A percentile compares a stretch with the other conserved stretches of the same genome.
Conservation (phyloP, 306 rosid genomes). For the Quercus gilva region DNA sequence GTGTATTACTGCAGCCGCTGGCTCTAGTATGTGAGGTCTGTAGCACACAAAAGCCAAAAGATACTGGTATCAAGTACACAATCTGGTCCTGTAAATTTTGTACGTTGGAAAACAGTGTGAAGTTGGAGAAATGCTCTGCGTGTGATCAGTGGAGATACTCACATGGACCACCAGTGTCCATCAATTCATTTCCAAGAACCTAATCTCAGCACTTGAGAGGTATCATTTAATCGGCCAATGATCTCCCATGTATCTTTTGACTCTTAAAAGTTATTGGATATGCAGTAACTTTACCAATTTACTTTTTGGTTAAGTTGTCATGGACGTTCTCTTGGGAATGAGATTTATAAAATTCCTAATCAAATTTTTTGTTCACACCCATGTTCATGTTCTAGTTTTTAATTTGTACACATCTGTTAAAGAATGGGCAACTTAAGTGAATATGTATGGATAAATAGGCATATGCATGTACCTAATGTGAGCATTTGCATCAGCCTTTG, state of each 20-base stretch:
- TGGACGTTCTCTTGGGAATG: not conserved
- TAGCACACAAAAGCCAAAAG: constrained; percentile 57
- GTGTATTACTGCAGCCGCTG: constrained; percentile 47
- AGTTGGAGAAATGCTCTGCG: constrained; percentile 67
- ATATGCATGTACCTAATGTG: too few relatives aligned
- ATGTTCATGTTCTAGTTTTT: not conserved
- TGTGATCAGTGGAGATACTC: constrained; percentile 85
- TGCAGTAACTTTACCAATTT: not conserved
- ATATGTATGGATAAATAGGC: too few relatives aligned
- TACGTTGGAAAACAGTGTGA: constrained; percentile 67
- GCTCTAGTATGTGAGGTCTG: constrained; percentile 82
- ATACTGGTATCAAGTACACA: constrained; percentile 46
- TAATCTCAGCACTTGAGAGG: constrained; percentile 38
- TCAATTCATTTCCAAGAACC: constrained; percentile 28
- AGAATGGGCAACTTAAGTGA: too few relatives aligned
- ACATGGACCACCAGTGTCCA: constrained; percentile 41
- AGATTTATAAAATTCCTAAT: not conserved
- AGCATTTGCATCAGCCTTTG: too few relatives aligned
- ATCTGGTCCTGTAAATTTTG: constrained; percentile 69
- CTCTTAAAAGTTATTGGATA: not conserved
- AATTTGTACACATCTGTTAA: not conserved
- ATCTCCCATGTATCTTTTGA: not conserved
- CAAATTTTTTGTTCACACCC: not conserved
- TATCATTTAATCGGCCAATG: not conserved
- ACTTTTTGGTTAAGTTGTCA: not conserved